These are phyloP conservation scores for Aureobasidium melanogenum DNA, from an alignment of 2,329 filamentous ascomycete species.

Conservation along the genomic window DNA sequence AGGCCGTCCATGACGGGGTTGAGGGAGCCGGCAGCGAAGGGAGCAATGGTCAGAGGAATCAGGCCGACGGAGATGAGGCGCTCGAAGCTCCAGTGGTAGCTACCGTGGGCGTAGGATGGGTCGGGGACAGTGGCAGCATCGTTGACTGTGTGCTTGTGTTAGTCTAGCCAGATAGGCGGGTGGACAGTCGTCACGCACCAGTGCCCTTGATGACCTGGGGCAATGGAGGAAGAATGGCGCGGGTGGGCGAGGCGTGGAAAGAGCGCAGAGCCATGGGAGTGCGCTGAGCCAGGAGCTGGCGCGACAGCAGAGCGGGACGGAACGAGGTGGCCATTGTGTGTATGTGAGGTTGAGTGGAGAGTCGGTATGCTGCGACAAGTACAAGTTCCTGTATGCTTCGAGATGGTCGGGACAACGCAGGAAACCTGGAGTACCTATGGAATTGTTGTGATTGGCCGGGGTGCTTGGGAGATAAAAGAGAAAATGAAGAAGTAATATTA, in stretches of 20 bases:
- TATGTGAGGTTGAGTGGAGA: constrained; percentile 6
- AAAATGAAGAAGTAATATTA: too few species aligned
- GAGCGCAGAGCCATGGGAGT: constrained; percentile 39
- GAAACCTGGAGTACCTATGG: background rate
- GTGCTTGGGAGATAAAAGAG: too few species aligned
- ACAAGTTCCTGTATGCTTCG: background rate
- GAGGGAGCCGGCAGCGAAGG: constrained; percentile 84
- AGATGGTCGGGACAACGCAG: background rate
- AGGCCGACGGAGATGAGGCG: constrained; percentile 68
- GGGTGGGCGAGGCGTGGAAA: constrained; percentile 76
- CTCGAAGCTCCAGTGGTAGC: constrained; percentile 98
- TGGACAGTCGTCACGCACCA: constrained; percentile 40
- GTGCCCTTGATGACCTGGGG: constrained; percentile 72
- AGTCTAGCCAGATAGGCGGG: background rate
- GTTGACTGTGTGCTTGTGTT: constrained; percentile 56
- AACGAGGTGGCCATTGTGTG: constrained; percentile 44
- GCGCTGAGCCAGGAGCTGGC: constrained; percentile 27
- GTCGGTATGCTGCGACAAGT: background rate
- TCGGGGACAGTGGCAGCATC: constrained; percentile 70
- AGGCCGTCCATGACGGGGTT: constrained; percentile 84
- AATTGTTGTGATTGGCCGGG: background rate
- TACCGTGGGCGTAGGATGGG: constrained; percentile 71
- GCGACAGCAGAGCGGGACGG: constrained; percentile 25
- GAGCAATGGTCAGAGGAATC: constrained; percentile 77
- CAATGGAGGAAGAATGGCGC: constrained; percentile 69